phyloP scores from a whole-genome alignment of 1,139 yeast species.

The Hanseniaspora sp. region DNA sequence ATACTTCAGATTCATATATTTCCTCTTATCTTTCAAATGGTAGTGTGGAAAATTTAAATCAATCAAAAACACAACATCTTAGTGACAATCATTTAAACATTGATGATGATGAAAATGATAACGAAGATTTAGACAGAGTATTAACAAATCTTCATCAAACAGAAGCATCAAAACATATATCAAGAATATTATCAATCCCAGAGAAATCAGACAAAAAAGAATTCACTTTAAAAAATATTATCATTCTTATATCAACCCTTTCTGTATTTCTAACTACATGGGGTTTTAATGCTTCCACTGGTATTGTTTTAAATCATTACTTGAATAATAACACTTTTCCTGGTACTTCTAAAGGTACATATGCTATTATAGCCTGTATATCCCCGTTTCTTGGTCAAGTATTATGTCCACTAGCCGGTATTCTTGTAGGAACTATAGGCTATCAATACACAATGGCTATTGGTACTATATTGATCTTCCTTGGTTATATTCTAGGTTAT shows the following conservation, averaged over 20 bases:
- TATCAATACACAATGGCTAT: conserved; percentile 33
- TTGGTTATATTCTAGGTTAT: conserved; percentile 54
- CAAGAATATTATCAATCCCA: background rate
- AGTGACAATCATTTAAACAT: no score
- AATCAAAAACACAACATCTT: no score
- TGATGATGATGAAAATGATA: no score
- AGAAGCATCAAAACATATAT: conserved; percentile 4
- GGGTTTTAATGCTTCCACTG: conserved; percentile 66
- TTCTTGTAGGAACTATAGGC: conserved; percentile 33
- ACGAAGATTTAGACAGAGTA: background rate
- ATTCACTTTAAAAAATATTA: conserved; percentile 7
- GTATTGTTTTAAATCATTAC: conserved; percentile 55
- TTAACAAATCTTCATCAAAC: conserved; percentile 7
- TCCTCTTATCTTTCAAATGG: no score
- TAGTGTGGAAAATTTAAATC: no score
- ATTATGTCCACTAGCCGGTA: conserved; percentile 43
- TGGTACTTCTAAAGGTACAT: conserved; percentile 49
- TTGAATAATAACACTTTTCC: conserved; percentile 39
- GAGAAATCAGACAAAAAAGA: background rate
- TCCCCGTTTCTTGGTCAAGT: conserved; percentile 49
- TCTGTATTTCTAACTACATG: conserved; percentile 48
- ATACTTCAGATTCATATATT: no score
- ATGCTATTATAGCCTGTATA: conserved; percentile 60
- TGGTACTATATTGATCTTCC: conserved; percentile 44
- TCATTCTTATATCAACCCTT: conserved; percentile 25